A percentile compares a stretch with the other conserved stretches of the same genome.
phyloP scores from a whole-genome alignment of 192 early-diverging fungal genomes.

The Coemansia sp. region DNA sequence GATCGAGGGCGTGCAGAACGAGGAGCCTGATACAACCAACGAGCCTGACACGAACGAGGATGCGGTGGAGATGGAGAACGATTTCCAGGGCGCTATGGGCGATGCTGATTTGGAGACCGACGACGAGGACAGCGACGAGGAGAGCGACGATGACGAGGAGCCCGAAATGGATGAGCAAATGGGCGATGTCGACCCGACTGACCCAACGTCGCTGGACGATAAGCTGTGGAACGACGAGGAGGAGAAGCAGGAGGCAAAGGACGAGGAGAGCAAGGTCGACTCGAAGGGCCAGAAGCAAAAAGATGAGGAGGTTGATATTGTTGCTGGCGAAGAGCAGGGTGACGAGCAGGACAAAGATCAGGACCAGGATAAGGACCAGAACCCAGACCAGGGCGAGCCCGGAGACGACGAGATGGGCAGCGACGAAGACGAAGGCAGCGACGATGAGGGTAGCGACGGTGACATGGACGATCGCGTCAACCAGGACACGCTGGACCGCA shows the following conservation, averaged over 20 bases:
- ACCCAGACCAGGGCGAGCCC: slow-evolving; percentile 22
- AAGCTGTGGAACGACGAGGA: slow-evolving; percentile 93
- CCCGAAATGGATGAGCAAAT: slow-evolving; percentile 82
- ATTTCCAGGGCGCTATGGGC: slow-evolving; percentile 89
- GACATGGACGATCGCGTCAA: slow-evolving; percentile 55
- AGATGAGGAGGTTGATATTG: slow-evolving; percentile 41
- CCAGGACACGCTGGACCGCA: slow-evolving; percentile 48
- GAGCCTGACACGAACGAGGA: slow-evolving; percentile 76
- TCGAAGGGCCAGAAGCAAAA: slow-evolving; percentile 46
- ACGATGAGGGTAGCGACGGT: slow-evolving; percentile 54
- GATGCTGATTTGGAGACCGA: slow-evolving; percentile 81
- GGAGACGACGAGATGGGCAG: slow-evolving; percentile 9
- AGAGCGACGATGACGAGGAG: slow-evolving; percentile 66
- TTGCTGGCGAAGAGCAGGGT: slow-evolving; percentile 52
- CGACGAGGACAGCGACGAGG: slow-evolving; percentile 70
- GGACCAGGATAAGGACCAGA: slow-evolving; percentile 37
- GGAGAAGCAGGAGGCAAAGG: slow-evolving; percentile 49
- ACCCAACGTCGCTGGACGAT: slow-evolving; percentile 89
- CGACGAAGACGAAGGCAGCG: slow-evolving; percentile 35
- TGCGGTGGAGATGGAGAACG: slow-evolving; percentile 94
- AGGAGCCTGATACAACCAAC: slow-evolving; percentile 50
- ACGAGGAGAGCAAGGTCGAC: slow-evolving; percentile 54
- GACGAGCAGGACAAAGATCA: slow-evolving; percentile 25
- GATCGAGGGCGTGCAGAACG: slow-evolving; percentile 82
- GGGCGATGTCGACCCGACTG: slow-evolving; percentile 84